Percentiles rank a stretch among this genome's conserved stretches.
Evolutionary conservation across 805 yeast genomes (phyloP).

Genomic region (Hanseniaspora thailandica): DNA sequence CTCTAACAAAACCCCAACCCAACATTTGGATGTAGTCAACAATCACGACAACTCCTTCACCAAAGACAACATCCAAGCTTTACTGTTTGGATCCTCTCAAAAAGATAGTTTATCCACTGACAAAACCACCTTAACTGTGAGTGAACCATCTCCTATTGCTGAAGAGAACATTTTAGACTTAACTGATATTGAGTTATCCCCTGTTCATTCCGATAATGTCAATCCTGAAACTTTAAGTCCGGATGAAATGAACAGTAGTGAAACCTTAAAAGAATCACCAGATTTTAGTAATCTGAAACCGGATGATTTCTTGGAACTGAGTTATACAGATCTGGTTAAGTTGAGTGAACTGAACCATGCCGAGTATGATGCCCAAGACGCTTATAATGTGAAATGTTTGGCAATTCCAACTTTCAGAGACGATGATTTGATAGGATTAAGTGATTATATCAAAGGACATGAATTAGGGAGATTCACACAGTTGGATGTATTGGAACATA

Average conservation of each 20-base stretch:
- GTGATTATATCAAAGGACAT: conserved; percentile 6
- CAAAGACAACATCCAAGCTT: background rate
- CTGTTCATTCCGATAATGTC: background rate
- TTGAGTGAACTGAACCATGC: background rate
- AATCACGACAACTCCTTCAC: too few species aligned
- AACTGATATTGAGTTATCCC: background rate
- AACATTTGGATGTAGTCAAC: background rate
- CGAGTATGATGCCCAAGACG: background rate
- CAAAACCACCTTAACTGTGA: background rate
- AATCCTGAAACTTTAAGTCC: background rate
- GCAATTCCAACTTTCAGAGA: conserved; percentile 11
- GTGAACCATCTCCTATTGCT: background rate
- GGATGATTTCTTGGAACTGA: too few species aligned
- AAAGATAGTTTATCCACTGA: background rate
- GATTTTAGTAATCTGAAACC: too few species aligned
- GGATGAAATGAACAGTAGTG: background rate
- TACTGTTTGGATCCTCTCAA: background rate
- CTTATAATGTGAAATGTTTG: background rate
- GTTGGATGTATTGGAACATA: background rate
- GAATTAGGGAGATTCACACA: background rate
- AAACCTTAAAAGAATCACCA: background rate
- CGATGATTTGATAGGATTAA: background rate
- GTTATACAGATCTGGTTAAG: background rate
- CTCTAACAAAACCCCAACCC: background rate
- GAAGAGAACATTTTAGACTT: background rate